These are phyloP conservation scores for Rhodamnia argentea DNA, from an alignment of 345 rosid genomes.

Conservation along the genomic window DNA sequence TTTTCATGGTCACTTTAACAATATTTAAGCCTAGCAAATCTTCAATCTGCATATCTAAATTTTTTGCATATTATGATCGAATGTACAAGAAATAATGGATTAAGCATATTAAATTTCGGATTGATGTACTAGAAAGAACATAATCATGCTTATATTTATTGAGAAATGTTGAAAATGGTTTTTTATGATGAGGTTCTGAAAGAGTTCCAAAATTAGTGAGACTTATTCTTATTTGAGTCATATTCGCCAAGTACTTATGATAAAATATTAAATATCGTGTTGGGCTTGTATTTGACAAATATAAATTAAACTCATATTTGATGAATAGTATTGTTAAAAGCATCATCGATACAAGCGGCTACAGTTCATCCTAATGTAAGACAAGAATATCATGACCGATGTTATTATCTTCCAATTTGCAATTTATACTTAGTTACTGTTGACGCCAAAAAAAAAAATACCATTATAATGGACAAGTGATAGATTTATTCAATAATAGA, in stretches of 20 bases:
- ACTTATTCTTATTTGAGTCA: background rate
- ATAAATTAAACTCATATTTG: background rate
- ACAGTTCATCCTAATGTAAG: background rate
- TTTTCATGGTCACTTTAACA: background rate
- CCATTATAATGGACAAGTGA: background rate
- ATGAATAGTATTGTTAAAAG: background rate
- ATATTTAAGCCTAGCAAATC: background rate
- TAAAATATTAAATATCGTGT: background rate
- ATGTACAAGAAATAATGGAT: background rate
- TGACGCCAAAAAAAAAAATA: background rate
- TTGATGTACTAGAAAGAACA: background rate
- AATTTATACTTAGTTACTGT: background rate
- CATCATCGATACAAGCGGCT: background rate
- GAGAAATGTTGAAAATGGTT: background rate
- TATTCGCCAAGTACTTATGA: background rate
- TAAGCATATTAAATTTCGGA: background rate
- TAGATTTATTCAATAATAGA: background rate
- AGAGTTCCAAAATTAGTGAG: background rate
- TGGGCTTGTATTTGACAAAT: background rate
- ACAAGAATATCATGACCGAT: background rate
- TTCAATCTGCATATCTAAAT: background rate
- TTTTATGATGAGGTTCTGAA: background rate
- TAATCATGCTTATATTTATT: background rate
- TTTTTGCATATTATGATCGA: background rate
- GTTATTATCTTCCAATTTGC: background rate